phyloP scores from a whole-genome alignment of 176 grass and related monocot species.

The Triticum timopheevii region DNA sequence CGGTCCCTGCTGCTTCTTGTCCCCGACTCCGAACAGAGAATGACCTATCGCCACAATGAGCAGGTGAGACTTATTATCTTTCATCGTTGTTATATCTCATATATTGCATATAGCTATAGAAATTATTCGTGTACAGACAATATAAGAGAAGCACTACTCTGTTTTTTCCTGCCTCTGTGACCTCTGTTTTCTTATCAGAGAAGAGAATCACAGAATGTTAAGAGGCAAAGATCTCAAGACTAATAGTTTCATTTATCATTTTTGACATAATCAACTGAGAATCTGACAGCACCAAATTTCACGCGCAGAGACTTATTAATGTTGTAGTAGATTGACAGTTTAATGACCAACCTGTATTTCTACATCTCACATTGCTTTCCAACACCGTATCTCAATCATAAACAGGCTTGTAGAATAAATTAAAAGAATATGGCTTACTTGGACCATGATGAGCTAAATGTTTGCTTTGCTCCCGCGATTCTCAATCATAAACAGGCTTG shows the following conservation, averaged over 20 bases:
- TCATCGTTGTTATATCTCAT: background rate
- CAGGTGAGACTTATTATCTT: slow-evolving; percentile 48
- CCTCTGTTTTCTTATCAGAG: background rate
- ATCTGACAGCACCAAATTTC: background rate
- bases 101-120: background rate
- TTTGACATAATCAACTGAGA: too few species aligned
- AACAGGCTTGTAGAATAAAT: background rate
- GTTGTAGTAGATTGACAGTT: slow-evolving; percentile 11
- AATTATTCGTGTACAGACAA: background rate
- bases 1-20: too few species aligned
- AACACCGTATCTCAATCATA: background rate
- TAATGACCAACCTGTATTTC: background rate
- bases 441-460: background rate
- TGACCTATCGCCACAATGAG: slow-evolving; percentile 69
- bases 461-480: background rate
- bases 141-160: background rate
- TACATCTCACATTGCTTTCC: background rate
- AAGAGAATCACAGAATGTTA: background rate
- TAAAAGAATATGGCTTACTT: background rate
- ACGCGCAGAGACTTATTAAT: background rate
- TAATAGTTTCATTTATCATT: background rate
- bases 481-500: background rate
- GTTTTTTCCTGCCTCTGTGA: background rate
- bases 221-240: background rate
- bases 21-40: slow-evolving; percentile 42